Evolutionary conservation across 1,139 yeast species (phyloP).

Genomic region (Sugiyamaella xylanicola): DNA sequence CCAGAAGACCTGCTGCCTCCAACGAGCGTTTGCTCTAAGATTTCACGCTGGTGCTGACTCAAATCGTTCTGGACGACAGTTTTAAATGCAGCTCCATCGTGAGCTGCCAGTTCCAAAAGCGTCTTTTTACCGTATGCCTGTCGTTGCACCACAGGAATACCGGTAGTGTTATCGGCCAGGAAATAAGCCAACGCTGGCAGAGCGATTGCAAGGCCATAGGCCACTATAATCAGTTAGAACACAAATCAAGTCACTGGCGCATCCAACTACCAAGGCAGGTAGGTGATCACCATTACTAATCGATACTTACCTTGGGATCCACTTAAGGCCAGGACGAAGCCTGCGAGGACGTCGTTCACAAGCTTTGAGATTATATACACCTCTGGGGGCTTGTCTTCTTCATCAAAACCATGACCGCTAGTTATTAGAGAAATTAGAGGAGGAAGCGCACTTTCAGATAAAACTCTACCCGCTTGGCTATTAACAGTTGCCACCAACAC

Average conservation of each 20-base stretch:
- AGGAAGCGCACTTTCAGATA: slow-evolving; percentile 47
- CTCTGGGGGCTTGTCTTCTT: slow-evolving; percentile 25
- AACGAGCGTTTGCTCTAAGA: slow-evolving; percentile 33
- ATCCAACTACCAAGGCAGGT: too few species aligned
- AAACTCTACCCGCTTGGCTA: slow-evolving; percentile 35
- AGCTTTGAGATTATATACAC: slow-evolving; percentile 40
- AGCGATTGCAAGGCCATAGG: slow-evolving; percentile 47
- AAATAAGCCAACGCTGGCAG: slow-evolving; percentile 56
- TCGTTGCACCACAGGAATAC: slow-evolving; percentile 35
- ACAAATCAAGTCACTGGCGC: neutral
- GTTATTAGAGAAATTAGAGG: slow-evolving; percentile 40
- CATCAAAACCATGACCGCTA: slow-evolving; percentile 28
- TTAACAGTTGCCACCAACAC: slow-evolving; percentile 51
- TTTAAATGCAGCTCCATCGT: slow-evolving; percentile 58
- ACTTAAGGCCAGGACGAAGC: slow-evolving; percentile 48
- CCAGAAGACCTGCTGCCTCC: slow-evolving; percentile 21
- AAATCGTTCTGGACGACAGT: slow-evolving; percentile 45
- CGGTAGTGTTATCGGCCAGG: slow-evolving; percentile 37
- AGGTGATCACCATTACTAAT: too few species aligned
- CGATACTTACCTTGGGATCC: slow-evolving; percentile 33
- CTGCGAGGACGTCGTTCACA: slow-evolving; percentile 57
- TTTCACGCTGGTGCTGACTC: slow-evolving; percentile 33
- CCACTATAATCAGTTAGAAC: slow-evolving; percentile 9
- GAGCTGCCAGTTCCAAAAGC: slow-evolving; percentile 53
- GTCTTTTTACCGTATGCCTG: slow-evolving; percentile 53